phyloP scores from a whole-genome alignment of 106 monocot genomes.

The Narthecium ossifragum region DNA sequence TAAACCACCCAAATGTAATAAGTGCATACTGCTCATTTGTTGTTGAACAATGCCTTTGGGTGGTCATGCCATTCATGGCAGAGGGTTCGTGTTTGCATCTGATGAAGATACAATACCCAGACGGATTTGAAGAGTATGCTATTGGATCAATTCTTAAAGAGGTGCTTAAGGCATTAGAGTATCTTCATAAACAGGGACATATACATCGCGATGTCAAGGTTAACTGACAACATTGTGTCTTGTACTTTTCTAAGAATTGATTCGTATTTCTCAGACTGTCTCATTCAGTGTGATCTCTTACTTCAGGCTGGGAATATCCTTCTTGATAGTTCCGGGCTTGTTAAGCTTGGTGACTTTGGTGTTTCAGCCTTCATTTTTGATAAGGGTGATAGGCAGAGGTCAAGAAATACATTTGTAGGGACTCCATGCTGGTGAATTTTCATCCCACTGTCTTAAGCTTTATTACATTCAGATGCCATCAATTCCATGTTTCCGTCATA shows the following conservation, averaged over 20 bases:
- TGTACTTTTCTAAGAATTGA: neutral
- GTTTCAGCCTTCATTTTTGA: slow-evolving; percentile 98
- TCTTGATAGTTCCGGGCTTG: slow-evolving; percentile 68
- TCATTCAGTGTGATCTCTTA: neutral
- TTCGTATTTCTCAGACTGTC: neutral
- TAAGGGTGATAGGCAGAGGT: slow-evolving; percentile 72
- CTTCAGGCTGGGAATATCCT: slow-evolving; percentile 95
- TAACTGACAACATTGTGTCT: slow-evolving; percentile 1
- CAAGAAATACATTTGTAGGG: slow-evolving; percentile 94
- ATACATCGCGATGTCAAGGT: slow-evolving; percentile 99
- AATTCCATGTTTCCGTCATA: too few species aligned
- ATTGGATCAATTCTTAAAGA: slow-evolving; percentile 85
- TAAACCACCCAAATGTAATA: slow-evolving; percentile 91
- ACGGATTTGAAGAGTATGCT: slow-evolving; percentile 89
- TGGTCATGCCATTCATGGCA: slow-evolving; percentile 95
- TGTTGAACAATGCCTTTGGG: slow-evolving; percentile 85
- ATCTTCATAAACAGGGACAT: slow-evolving; percentile 90
- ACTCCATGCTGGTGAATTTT: slow-evolving; percentile 98
- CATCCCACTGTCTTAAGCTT: too few species aligned
- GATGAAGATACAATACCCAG: slow-evolving; percentile 87
- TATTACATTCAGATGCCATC: too few species aligned
- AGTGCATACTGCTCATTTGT: slow-evolving; percentile 89
- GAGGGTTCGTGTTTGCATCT: slow-evolving; percentile 98
- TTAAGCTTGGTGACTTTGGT: slow-evolving; percentile 96
- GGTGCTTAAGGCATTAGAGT: slow-evolving; percentile 90